Conservation (phyloP, 495 filamentous ascomycete species). For the Aspergillus egyptiacus region DNA sequence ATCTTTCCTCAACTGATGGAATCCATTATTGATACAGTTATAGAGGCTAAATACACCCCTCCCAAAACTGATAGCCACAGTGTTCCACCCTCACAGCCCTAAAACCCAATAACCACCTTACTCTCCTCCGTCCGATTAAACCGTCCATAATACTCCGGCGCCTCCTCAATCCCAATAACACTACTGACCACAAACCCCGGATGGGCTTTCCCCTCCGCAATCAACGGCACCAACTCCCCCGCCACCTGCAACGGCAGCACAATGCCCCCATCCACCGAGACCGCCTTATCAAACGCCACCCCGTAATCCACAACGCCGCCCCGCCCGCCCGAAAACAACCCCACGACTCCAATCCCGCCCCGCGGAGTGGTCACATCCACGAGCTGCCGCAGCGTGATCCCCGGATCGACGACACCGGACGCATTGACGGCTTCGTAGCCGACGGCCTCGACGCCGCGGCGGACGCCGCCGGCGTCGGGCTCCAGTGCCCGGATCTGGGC, state of each 20-base stretch:
- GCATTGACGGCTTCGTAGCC: neutral
- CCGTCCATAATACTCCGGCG: neutral
- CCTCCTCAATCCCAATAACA: neutral
- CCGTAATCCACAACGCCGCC: neutral
- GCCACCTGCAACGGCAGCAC: neutral
- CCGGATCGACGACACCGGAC: neutral
- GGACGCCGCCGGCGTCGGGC: neutral
- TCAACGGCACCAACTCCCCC: neutral
- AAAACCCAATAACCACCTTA: neutral
- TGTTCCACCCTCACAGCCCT: too few species aligned
- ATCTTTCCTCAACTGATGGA: too few species aligned
- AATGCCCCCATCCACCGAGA: neutral
- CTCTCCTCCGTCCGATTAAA: neutral
- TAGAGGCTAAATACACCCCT: too few species aligned
- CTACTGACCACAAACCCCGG: neutral
- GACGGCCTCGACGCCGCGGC: too few species aligned
- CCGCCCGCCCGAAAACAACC: neutral
- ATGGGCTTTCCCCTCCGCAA: constrained; percentile 3
- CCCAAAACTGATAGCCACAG: too few species aligned
- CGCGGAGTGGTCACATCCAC: neutral
- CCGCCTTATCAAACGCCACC: neutral
- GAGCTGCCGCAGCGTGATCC: neutral
- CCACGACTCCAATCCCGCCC: neutral
- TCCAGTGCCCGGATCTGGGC: neutral
- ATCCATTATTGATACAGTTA: too few species aligned